Percentiles rank a stretch among this genome's conserved stretches.
Conservation (phyloP, 345 rosid genomes). For the Erodium maritimum region DNA sequence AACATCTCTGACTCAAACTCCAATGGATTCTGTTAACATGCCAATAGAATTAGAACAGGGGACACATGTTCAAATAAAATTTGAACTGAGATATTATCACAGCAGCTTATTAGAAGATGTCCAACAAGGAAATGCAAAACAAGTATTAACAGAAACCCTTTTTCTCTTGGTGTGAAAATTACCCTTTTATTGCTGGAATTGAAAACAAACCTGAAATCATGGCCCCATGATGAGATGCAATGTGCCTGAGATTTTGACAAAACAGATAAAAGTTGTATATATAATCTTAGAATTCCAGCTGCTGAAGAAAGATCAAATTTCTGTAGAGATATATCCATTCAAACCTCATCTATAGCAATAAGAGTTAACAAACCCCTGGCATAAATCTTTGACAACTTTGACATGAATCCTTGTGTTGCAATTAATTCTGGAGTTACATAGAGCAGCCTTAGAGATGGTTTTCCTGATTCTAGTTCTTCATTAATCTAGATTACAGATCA, state of each 20-base stretch:
- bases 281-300: constrained; percentile 4
- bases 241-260: constrained; percentile 61
- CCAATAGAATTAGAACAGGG: background rate
- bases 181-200: constrained; percentile 8
- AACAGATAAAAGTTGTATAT: constrained; percentile 7
- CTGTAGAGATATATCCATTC: background rate
- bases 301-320: background rate
- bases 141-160: background rate
- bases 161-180: background rate
- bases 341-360: constrained; percentile 90
- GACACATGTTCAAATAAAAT: background rate
- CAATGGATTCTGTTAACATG: background rate
- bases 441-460: constrained; percentile 63
- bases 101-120: background rate
- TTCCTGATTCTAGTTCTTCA: constrained; percentile 84
- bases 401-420: constrained; percentile 76
- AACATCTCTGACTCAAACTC: background rate
- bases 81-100: background rate
- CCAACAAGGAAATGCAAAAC: background rate
- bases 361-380: constrained; percentile 83
- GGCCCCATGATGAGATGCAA: constrained; percentile 97
- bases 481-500: constrained; percentile 43
- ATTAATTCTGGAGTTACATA: constrained; percentile 92
- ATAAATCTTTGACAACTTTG: constrained; percentile 60
- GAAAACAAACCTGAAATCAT: constrained; percentile 78